Conservation (phyloP, 495 filamentous ascomycete species). For the Podospora didyma region DNA sequence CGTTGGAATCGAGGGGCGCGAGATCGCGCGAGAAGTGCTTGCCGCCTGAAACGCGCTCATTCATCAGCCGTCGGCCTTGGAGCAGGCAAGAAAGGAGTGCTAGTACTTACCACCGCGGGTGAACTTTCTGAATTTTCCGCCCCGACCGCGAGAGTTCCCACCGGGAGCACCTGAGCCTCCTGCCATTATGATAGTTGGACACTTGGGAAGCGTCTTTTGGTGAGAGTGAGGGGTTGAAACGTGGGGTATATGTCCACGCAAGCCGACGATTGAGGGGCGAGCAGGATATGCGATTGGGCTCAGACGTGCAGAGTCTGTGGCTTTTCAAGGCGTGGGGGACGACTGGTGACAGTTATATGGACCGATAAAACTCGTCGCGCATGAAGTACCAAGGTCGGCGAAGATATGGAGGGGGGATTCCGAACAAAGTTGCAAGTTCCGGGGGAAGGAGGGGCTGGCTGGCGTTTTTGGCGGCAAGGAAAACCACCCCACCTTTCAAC, state of each 20-base stretch:
- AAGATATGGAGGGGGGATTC: not conserved
- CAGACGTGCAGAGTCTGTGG: not conserved
- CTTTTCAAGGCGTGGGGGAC: not conserved
- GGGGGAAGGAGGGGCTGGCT: not conserved
- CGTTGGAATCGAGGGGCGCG: constrained; percentile 79
- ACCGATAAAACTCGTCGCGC: not conserved
- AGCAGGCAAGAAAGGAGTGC: not conserved
- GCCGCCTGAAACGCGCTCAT: constrained; percentile 57
- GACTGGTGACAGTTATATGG: not conserved
- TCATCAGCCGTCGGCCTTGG: not conserved
- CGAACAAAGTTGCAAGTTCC: not conserved
- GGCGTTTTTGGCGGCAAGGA: not conserved
- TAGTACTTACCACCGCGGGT: constrained; percentile 72
- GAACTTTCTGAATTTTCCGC: constrained; percentile 91
- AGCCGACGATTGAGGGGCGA: constrained; percentile 7
- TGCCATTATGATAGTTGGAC: constrained; percentile 49
- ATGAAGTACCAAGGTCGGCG: not conserved
- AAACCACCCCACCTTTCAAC: not conserved
- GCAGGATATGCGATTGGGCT: not conserved
- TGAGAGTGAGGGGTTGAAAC: constrained; percentile 13
- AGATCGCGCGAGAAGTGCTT: constrained; percentile 92
- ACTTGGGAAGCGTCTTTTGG: constrained; percentile 11
- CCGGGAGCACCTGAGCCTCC: constrained; percentile 55
- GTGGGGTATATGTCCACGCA: constrained; percentile 14
- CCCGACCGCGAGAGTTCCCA: constrained; percentile 62